Evolutionary conservation across 2,329 filamentous ascomycete genomes (phyloP).

Genomic region (Triangularia verruculosa): DNA sequence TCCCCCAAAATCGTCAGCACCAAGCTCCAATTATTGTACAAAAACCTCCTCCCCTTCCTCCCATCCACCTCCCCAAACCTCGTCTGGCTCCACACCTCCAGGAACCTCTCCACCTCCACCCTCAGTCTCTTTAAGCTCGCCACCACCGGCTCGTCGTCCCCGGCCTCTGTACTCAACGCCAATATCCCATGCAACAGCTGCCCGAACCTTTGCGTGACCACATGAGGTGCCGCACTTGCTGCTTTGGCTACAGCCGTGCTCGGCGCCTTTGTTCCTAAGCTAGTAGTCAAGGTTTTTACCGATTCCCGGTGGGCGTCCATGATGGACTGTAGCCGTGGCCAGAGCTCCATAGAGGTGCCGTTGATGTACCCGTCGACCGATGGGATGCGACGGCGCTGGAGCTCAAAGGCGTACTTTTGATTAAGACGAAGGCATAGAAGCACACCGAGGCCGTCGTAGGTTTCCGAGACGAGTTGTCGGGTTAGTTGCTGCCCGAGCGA

Average conservation of each 20-base stretch:
- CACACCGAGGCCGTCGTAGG: conserved; percentile 80
- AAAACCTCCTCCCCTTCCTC: conserved; percentile 78
- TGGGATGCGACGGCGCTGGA: conserved; percentile 87
- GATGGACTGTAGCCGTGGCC: conserved; percentile 90
- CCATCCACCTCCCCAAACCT: conserved; percentile 62
- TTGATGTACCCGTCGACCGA: conserved; percentile 91
- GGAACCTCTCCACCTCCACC: conserved; percentile 77
- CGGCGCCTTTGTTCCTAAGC: conserved; percentile 45
- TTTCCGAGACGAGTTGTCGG: conserved; percentile 70
- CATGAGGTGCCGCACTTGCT: conserved; percentile 79
- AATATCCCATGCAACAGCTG: conserved; percentile 87
- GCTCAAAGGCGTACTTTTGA: conserved; percentile 89
- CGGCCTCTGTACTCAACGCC: conserved; percentile 79
- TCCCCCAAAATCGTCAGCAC: conserved; percentile 90
- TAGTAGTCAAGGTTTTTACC: conserved; percentile 61
- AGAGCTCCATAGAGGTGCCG: conserved; percentile 90
- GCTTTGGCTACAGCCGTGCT: conserved; percentile 48
- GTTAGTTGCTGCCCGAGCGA: conserved; percentile 75
- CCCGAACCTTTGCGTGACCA: conserved; percentile 91
- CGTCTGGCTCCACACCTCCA: conserved; percentile 71
- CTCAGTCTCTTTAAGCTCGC: conserved; percentile 75
- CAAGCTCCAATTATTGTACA: conserved; percentile 95
- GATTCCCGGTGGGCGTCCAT: conserved; percentile 94
- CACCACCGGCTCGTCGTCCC: conserved; percentile 89
- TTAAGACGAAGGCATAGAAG: conserved; percentile 91